A percentile compares a stretch with the other conserved stretches of the same genome.
phyloP scores from a whole-genome alignment of 768 basidiomycete species.

The Xanthoconium stramineum region DNA sequence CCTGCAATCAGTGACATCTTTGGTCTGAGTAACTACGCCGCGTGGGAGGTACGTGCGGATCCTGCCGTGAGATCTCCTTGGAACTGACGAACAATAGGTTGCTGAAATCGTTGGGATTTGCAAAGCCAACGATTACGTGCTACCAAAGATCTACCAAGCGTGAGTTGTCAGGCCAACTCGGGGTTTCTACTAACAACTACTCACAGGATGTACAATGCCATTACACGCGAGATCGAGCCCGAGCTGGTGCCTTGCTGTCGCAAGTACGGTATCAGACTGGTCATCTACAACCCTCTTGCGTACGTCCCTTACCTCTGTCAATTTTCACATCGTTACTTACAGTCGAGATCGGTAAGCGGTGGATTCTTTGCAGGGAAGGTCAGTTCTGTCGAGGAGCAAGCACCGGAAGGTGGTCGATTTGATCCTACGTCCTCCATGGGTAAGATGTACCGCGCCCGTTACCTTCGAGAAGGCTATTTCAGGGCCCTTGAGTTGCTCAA shows the following conservation, averaged over 20 bases:
- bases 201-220: constrained; percentile 44
- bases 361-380: constrained; percentile 45
- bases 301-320: constrained; percentile 16
- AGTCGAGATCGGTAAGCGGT: neutral
- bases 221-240: constrained; percentile 45
- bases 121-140: constrained; percentile 49
- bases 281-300: constrained; percentile 56
- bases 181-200: neutral
- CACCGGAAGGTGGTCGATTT: constrained; percentile 41
- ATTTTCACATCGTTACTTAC: neutral
- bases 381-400: constrained; percentile 28
- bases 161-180: constrained; percentile 24
- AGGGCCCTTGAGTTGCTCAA: constrained; percentile 42
- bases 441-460: constrained; percentile 44
- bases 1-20: constrained; percentile 44
- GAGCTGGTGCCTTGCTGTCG: constrained; percentile 56
- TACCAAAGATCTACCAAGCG: constrained; percentile 57
- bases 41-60: constrained; percentile 46
- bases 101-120: constrained; percentile 60
- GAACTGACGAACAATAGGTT: constrained; percentile 33
- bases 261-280: constrained; percentile 55
- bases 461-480: constrained; percentile 42
- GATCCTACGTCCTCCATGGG: constrained; percentile 37
- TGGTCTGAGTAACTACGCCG: constrained; percentile 57
- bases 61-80: neutral